These are phyloP conservation scores for Microbotryum silenes-acaulis DNA, from an alignment of 1,284 basidiomycete species.

Conservation along the genomic window DNA sequence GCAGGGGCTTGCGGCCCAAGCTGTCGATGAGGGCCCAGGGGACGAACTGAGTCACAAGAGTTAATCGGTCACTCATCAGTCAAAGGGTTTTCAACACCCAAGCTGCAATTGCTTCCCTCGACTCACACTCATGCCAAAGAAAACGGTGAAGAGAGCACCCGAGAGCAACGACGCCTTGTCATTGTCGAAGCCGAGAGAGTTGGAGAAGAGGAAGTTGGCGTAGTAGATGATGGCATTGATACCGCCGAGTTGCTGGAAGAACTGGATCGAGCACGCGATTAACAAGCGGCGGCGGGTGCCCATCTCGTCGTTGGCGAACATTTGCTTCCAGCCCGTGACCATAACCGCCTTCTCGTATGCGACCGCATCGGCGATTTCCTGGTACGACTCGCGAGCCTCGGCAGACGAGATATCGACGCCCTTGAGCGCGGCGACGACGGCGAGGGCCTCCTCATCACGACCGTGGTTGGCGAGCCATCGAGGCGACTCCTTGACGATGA, in stretches of 20 bases:
- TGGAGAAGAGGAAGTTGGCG: slow-evolving; percentile 32
- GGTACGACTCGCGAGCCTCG: slow-evolving; percentile 33
- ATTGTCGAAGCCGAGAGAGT: slow-evolving; percentile 12
- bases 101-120: no score
- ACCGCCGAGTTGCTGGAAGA: slow-evolving; percentile 37
- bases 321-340: slow-evolving; percentile 34
- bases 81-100: no score
- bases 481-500: slow-evolving; percentile 38
- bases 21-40: slow-evolving; percentile 39
- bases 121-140: slow-evolving; percentile 20
- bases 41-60: slow-evolving; percentile 23
- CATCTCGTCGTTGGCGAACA: slow-evolving; percentile 36
- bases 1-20: slow-evolving; percentile 36
- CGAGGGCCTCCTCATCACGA: slow-evolving; percentile 29
- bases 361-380: slow-evolving; percentile 35
- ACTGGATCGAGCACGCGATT: slow-evolving; percentile 41
- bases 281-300: slow-evolving; percentile 37
- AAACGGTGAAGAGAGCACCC: slow-evolving; percentile 38
- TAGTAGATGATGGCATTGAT: slow-evolving; percentile 39
- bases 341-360: slow-evolving; percentile 33
- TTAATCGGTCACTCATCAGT: no score
- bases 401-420: slow-evolving; percentile 20
- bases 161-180: slow-evolving; percentile 34
- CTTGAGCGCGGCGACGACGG: slow-evolving; percentile 33
- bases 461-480: slow-evolving; percentile 38